Evolutionary conservation across 768 basidiomycete genomes (phyloP), one percentile per base, ranked within the genome.

Genomic region (Stropharia rugosoannulata): DNA sequence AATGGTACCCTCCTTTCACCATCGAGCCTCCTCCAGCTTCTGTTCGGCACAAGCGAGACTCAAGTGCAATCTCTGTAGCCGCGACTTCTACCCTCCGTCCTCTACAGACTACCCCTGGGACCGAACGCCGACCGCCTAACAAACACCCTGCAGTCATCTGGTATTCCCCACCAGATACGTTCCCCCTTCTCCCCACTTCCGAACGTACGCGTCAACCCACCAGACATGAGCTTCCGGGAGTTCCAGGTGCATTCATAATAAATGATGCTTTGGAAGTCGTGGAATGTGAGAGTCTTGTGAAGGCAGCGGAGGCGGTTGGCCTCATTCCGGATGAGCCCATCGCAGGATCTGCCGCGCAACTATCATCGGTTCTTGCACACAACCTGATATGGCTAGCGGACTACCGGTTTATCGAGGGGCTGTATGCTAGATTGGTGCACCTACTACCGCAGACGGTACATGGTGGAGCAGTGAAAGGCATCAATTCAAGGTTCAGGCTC

Each of bases 381-480:
- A 81, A 81, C 63, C 67, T 83, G 48, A 75, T 80, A 54, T 83
- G 81, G 81, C 70, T 83, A 15, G 78, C 81, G 0, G 80, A 83
- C 61, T 52, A 64, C 6, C 57, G 58, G 13, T 80, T 83, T 62
- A 66, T 77, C 35, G 59, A 64, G 0, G 69, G 69, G 18, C 66
- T 83, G 49, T 80, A 74, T 57, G 54, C 62, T 25, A 67, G 77
- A n/a, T 72, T 81, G 19, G 63, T 70, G n/a, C 71, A 71, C 32
- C 68, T 75, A 49, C 62, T 80, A 5, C 78, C 80, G 10, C 73
- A 70, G 38, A 66, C 58, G 0, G 72, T 80, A 19, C 63, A 72
- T 37, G 73, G 75, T 11, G 79, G 79, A 0, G 68, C 64, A 12
- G 78, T 83, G 5, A 67, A 67, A 49, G 81, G 80, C 0, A 77